Evolutionary conservation across 2,329 filamentous ascomycete species (phyloP).

Genomic region (Aureobasidium uvarum): DNA sequence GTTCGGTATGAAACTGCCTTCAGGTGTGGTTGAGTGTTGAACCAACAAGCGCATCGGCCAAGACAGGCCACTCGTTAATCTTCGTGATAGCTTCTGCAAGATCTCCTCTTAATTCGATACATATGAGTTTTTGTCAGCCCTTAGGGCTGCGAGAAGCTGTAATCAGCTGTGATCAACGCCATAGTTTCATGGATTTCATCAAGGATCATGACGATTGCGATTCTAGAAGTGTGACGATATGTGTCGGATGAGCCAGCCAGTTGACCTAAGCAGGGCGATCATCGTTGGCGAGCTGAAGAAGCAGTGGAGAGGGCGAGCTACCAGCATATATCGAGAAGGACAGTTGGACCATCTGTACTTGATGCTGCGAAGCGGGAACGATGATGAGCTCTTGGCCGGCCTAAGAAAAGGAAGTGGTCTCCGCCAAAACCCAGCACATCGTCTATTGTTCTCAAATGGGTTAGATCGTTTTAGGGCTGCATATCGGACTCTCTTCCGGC

Average conservation of each 20-base stretch:
- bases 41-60: neutral
- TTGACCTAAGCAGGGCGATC: neutral
- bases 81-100: neutral
- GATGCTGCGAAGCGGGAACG: neutral
- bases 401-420: neutral
- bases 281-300: neutral
- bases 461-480: slow-evolving; percentile 16
- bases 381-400: neutral
- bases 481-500: slow-evolving; percentile 3
- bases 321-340: neutral
- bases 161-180: slow-evolving; percentile 10
- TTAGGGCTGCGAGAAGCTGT: slow-evolving; percentile 10
- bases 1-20: neutral
- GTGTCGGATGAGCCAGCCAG: neutral
- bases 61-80: neutral
- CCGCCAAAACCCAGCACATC: neutral
- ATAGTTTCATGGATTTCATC: neutral
- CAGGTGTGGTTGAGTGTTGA: neutral
- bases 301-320: neutral
- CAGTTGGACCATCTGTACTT: neutral
- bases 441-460: neutral
- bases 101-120: neutral
- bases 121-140: neutral
- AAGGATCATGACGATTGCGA: neutral
- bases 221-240: neutral